phyloP scores from a whole-genome alignment of 2,329 filamentous ascomycete genomes.

The Talaromyces sp. region DNA sequence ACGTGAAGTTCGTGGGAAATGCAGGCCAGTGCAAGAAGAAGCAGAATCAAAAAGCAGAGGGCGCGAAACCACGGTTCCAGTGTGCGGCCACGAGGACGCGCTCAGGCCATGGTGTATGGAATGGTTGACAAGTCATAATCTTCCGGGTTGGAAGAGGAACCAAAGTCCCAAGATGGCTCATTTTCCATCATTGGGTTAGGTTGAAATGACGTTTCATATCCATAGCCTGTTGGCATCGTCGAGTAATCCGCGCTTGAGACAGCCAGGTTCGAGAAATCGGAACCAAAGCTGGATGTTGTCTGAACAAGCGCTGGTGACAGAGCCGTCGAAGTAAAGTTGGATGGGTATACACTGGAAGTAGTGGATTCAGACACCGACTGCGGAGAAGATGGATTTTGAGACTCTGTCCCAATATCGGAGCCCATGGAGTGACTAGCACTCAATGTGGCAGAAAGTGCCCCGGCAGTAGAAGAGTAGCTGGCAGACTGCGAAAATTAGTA shows the following conservation, averaged over 20 bases:
- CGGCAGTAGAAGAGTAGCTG: constrained; percentile 63
- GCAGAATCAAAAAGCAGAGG: constrained; percentile 3
- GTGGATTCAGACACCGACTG: constrained; percentile 44
- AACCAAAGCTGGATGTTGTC: constrained; percentile 21
- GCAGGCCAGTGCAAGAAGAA: constrained; percentile 13
- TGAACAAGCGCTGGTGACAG: constrained; percentile 40
- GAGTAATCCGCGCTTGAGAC: constrained; percentile 25
- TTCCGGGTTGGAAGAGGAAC: constrained; percentile 18
- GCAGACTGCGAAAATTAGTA: constrained; percentile 46
- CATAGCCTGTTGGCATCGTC: constrained; percentile 23
- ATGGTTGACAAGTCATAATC: constrained; percentile 29
- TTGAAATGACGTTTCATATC: constrained; percentile 28
- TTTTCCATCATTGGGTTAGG: constrained; percentile 27
- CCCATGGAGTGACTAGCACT: constrained; percentile 34
- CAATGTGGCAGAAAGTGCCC: constrained; percentile 35
- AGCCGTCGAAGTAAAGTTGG: constrained; percentile 36
- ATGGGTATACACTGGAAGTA: constrained; percentile 39
- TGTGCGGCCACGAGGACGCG: constrained; percentile 18
- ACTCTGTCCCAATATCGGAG: constrained; percentile 45
- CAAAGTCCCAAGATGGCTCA: constrained; percentile 35
- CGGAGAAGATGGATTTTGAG: constrained; percentile 43
- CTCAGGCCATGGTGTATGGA: constrained; percentile 24
- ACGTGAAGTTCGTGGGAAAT: constrained; percentile 14
- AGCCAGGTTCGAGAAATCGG: constrained; percentile 32
- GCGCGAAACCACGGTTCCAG: neutral